Evolutionary conservation across 345 rosid species (phyloP).

Genomic region (Dimocarpus longan): DNA sequence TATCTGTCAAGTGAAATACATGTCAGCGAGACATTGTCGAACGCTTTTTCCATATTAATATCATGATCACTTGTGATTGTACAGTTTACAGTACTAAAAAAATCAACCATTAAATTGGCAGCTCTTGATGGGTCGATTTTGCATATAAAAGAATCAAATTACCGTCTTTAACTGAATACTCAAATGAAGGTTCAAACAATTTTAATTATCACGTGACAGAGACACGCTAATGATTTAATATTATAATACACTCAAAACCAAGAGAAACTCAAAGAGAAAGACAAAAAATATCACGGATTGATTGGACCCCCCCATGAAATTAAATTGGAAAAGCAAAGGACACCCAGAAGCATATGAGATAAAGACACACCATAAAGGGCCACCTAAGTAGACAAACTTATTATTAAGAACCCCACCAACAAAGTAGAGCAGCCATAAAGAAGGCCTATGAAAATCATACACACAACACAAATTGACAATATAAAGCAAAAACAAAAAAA

Average conservation of each 20-base stretch:
- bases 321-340: conserved; percentile 6
- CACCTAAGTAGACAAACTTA: conserved; percentile 17
- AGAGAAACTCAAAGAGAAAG: not conserved
- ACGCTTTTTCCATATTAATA: too few species aligned
- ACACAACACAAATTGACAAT: not conserved
- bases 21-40: not conserved
- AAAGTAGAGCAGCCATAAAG: conserved; percentile 14
- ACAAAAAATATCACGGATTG: conserved; percentile 13
- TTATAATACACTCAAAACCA: not conserved
- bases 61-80: too few species aligned
- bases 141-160: not conserved
- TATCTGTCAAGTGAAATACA: conserved; percentile 44
- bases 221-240: not conserved
- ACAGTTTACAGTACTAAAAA: too few species aligned
- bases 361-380: conserved; percentile 5
- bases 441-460: conserved; percentile 10
- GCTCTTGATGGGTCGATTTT: not conserved
- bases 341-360: conserved; percentile 7
- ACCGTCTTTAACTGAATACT: not conserved
- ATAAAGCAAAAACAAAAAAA: not conserved
- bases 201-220: conserved; percentile 1
- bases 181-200: not conserved
- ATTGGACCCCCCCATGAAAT: conserved; percentile 20
- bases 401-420: conserved; percentile 31
- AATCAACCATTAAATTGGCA: too few species aligned